Evolutionary conservation across 495 filamentous ascomycete species (phyloP).

Genomic region (Aspergillus hancockii): DNA sequence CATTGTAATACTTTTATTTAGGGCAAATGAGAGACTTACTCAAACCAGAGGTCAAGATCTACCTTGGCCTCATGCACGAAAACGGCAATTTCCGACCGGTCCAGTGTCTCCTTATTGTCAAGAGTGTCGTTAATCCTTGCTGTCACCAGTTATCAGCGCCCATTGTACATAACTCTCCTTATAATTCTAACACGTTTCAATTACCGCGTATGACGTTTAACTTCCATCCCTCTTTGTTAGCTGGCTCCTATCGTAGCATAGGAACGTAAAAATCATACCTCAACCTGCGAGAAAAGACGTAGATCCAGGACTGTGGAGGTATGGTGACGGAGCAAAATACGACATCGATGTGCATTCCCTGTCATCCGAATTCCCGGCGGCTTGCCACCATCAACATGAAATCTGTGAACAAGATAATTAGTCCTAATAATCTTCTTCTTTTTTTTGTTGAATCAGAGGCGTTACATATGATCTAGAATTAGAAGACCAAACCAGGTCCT

Average conservation of each 20-base stretch:
- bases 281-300: slow-evolving; percentile 53
- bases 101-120: slow-evolving; percentile 18
- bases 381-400: slow-evolving; percentile 53
- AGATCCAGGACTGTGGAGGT: slow-evolving; percentile 47
- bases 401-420: slow-evolving; percentile 34
- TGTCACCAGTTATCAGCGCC: slow-evolving; percentile 10
- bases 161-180: background rate
- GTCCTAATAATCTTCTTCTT: no score
- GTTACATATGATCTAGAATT: slow-evolving; percentile 50
- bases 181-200: background rate
- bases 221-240: slow-evolving; percentile 21
- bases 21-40: slow-evolving; percentile 25
- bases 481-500: slow-evolving; percentile 50
- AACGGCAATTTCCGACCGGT: slow-evolving; percentile 34
- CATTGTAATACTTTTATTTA: slow-evolving; percentile 7
- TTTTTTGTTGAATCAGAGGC: background rate
- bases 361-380: slow-evolving; percentile 43
- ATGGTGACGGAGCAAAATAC: slow-evolving; percentile 45
- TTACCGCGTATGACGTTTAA: slow-evolving; percentile 46
- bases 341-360: slow-evolving; percentile 42
- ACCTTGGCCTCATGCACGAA: slow-evolving; percentile 47
- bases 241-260: background rate
- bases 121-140: slow-evolving; percentile 39
- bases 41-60: slow-evolving; percentile 49
- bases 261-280: slow-evolving; percentile 28